Evolutionary conservation across 129 eudicot species (phyloP).

Genomic region (Escallonia herrerae): DNA sequence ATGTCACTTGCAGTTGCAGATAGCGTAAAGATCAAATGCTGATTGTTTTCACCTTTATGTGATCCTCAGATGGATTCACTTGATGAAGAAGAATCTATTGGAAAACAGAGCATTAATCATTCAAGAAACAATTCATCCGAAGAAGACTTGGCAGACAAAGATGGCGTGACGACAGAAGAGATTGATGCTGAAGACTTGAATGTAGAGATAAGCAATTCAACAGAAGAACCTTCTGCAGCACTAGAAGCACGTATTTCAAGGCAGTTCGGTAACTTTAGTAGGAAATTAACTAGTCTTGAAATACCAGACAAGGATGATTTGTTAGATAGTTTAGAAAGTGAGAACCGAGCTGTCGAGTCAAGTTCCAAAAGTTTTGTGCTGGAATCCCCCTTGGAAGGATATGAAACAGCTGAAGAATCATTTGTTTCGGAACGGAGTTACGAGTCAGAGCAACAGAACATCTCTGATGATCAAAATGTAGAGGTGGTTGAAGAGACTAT

Average conservation of each 20-base stretch:
- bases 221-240: slow-evolving; percentile 16
- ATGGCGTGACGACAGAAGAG: slow-evolving; percentile 25
- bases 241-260: slow-evolving; percentile 23
- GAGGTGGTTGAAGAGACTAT: slow-evolving; percentile 35
- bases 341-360: slow-evolving; percentile 16
- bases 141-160: slow-evolving; percentile 53
- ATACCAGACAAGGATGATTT: slow-evolving; percentile 54
- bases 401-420: slow-evolving; percentile 41
- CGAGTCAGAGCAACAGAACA: slow-evolving; percentile 18
- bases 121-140: slow-evolving; percentile 61
- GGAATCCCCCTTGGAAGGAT: slow-evolving; percentile 37
- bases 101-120: slow-evolving; percentile 34
- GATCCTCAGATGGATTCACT: slow-evolving; percentile 62
- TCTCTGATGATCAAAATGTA: slow-evolving; percentile 9
- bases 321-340: slow-evolving; percentile 22
- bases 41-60: slow-evolving; percentile 12
- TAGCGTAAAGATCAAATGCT: not conserved
- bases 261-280: slow-evolving; percentile 27
- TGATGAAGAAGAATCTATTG: slow-evolving; percentile 68
- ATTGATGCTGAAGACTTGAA: slow-evolving; percentile 22
- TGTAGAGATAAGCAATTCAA: slow-evolving; percentile 5
- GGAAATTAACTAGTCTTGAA: slow-evolving; percentile 35
- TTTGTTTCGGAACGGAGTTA: not conserved
- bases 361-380: not conserved
- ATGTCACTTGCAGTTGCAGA: not conserved